Evolutionary conservation across 768 basidiomycete genomes (phyloP), one percentile per base, ranked within the genome.

Genomic region (Suillus weaverae): DNA sequence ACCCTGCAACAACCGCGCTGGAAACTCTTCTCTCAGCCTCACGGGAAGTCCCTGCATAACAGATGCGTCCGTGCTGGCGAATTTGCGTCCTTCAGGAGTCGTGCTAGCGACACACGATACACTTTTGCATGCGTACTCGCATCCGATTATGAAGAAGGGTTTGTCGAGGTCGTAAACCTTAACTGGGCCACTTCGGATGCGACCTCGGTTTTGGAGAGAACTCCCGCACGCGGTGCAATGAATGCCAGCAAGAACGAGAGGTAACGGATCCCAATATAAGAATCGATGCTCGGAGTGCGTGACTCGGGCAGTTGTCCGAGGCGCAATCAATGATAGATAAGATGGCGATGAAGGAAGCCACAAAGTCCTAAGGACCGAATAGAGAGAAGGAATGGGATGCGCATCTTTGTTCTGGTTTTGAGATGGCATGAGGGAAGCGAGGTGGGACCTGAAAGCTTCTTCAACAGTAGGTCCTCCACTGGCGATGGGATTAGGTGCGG

Each of bases 221-320:
- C 81, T 71, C 8, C 84, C 76, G 71, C 92, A 94, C 50, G 71
- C 80, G 0, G 91, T 89, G 68, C 92, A 94, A 1, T 85, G 81
- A 51, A 94, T 89, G 4, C 92, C 92, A 65, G 92, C 91, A 79
- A 93, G 91, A 10, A 92, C 86, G 55, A 94, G 85, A 1, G 91
- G 89, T 57, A 88, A 87, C 0, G 92, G 92, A 66, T 94, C 92
- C 92, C 92, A 94, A 69, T 91, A 94, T n/a, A 94, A 78, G 76
- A 94, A 94, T 4, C 85, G 85, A 67, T 92, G 88, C 62, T 91
- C 87, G 7, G 89, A 87, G 2, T 89, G 86, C 0, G 85, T 89
- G 11, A 38, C 50, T 44, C 90, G 86, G 13, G 88, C 81, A 11
- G 86, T 86, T 1, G 89, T 83, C n/a, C 75, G 74, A 2, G 90